Percentiles rank a stretch among this genome's conserved stretches.
Evolutionary conservation across 768 basidiomycete genomes (phyloP).

Genomic region (Suillus ampliporus): DNA sequence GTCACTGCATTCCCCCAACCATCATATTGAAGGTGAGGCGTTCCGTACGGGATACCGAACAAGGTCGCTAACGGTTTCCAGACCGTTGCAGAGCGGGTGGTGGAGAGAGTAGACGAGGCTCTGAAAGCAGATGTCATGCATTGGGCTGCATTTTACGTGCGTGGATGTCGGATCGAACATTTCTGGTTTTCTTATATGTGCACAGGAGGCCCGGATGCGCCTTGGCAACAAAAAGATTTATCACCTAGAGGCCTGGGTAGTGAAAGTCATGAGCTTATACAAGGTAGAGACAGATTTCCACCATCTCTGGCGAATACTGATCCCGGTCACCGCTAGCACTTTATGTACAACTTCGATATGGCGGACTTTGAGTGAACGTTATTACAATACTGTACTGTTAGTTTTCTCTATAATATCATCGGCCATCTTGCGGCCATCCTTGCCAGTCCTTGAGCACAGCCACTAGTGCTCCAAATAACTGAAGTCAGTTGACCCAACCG

Average conservation of each 20-base stretch:
- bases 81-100: slow-evolving; percentile 91
- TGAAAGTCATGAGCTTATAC: slow-evolving; percentile 92
- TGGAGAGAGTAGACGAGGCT: slow-evolving; percentile 87
- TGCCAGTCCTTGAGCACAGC: not conserved
- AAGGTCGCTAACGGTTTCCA: slow-evolving; percentile 34
- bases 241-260: slow-evolving; percentile 97
- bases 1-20: slow-evolving; percentile 96
- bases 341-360: slow-evolving; percentile 40
- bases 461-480: slow-evolving; percentile 1
- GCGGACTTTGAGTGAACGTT: slow-evolving; percentile 38
- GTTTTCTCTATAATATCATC: not conserved
- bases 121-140: slow-evolving; percentile 95
- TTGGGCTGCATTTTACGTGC: slow-evolving; percentile 96
- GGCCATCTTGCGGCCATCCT: not conserved
- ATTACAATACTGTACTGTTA: slow-evolving; percentile 1
- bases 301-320: slow-evolving; percentile 10
- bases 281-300: slow-evolving; percentile 55
- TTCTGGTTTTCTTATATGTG: not conserved
- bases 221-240: slow-evolving; percentile 92
- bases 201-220: slow-evolving; percentile 94
- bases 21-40: slow-evolving; percentile 82
- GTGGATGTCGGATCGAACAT: slow-evolving; percentile 32
- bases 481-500: not conserved
- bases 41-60: not conserved
- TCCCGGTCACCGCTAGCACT: slow-evolving; percentile 25